Conservation (phyloP, 1,284 basidiomycete genomes). For the Ganoderma sinense region DNA sequence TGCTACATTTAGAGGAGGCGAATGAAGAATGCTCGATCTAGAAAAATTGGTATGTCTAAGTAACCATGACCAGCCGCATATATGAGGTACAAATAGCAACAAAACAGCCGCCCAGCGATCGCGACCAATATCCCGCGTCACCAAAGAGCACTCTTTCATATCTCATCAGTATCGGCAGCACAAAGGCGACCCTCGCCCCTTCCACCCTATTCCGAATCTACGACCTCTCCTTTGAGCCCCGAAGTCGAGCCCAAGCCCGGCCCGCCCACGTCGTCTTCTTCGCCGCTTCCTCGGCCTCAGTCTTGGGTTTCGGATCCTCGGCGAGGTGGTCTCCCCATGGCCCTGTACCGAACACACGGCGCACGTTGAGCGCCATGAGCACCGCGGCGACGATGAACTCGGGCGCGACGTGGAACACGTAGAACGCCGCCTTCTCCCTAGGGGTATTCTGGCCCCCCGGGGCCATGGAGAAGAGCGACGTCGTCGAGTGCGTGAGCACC, state of each 20-base stretch:
- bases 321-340: constrained; percentile 36
- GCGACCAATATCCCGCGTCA: too few species aligned
- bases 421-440: constrained; percentile 48
- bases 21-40: not conserved
- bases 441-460: constrained; percentile 17
- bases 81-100: not conserved
- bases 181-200: too few species aligned
- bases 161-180: too few species aligned
- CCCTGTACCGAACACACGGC: constrained; percentile 49
- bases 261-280: not conserved
- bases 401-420: constrained; percentile 51
- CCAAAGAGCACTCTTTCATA: too few species aligned
- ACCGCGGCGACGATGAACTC: constrained; percentile 47
- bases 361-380: constrained; percentile 44
- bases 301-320: constrained; percentile 10
- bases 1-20: not conserved
- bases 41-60: not conserved
- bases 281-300: not conserved
- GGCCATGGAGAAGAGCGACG: constrained; percentile 15
- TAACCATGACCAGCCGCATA: not conserved
- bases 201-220: not conserved
- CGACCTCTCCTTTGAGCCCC: not conserved
- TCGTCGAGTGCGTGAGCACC: constrained; percentile 9
- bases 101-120: too few species aligned
- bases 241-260: not conserved